Evolutionary conservation across 176 grass and related monocot species (phyloP).

Genomic region (Alloteropsis semialata): DNA sequence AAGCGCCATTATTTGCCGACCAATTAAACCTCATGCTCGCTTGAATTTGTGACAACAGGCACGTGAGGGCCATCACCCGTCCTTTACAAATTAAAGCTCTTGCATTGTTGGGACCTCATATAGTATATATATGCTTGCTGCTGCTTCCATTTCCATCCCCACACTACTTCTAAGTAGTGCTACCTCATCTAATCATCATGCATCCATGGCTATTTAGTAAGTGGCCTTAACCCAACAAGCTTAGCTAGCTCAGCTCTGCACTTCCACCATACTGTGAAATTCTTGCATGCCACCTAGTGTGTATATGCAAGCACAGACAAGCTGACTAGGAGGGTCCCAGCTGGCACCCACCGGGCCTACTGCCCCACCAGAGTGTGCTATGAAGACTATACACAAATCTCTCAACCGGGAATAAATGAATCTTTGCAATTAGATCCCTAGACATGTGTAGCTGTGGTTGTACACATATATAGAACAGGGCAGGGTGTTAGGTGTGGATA

Average conservation of each 20-base stretch:
- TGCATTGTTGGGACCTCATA: conserved; percentile 25
- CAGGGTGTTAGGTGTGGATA: conserved; percentile 48
- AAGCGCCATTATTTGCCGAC: conserved; percentile 8
- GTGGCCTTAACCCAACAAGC: conserved; percentile 19
- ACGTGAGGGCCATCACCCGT: conserved; percentile 10
- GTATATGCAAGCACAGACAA: conserved; percentile 21
- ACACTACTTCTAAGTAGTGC: conserved; percentile 15
- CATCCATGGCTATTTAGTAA: conserved; percentile 19
- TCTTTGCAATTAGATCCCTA: conserved; percentile 29
- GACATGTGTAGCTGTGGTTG: background rate
- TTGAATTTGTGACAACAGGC: conserved; percentile 17
- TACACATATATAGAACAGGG: conserved; percentile 17
- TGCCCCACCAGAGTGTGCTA: conserved; percentile 19
- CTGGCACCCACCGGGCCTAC: conserved; percentile 16
- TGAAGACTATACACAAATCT: background rate
- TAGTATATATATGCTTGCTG: background rate
- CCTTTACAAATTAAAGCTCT: conserved; percentile 29
- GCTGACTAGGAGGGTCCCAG: conserved; percentile 21
- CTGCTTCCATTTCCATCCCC: conserved; percentile 30
- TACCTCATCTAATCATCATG: conserved; percentile 22
- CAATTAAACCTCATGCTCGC: conserved; percentile 16
- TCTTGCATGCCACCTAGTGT: conserved; percentile 23
- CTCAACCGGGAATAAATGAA: conserved; percentile 40
- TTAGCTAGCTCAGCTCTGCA: conserved; percentile 26
- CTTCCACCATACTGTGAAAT: background rate